Evolutionary conservation across 352 stramenopile genomes (phyloP), one percentile per base, ranked within the genome.

Genomic region (Phytophthora tubulina): DNA sequence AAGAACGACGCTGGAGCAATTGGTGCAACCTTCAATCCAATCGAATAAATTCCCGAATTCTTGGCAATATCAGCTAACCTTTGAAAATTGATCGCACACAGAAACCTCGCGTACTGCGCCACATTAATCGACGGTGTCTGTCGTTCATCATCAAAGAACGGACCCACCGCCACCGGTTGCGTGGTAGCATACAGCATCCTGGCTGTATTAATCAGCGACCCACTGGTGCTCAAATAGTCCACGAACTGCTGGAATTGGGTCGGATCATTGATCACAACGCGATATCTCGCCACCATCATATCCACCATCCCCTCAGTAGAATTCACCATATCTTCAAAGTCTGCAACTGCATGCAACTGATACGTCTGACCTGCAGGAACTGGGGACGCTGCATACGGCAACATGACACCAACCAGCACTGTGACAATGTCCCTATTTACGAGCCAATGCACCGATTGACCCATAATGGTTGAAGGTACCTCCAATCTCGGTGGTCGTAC

Each of bases 11-110:
- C 61, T 11, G 62, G 57, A 0, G 61, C 55, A 7, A 73, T 73
- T 0, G 72, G 72, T 3, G 46, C 56, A 9, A 79, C 44, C 21
- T 73, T 57, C n/a, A 79, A 55, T 9, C 55, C 60, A 10, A 78
- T 72, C 5, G 71, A 69, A 30, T 63, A 76, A 0, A 39, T 14
- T 1, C 67, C 63, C 0, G 58, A 54, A 38, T 35, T 52, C 13
- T 68, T 72, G 14, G 46, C 56, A n/a, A 76, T 45, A 2, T 64
- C 67, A 6, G 55, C 42, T 14, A 79, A 69, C n/a, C 58, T 36
- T 52, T 79, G 72, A 27, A 79, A 72, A 35, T 66, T 79, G 39
- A 76, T 69, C 6, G 72, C 72, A 10, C 72, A 79, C 27, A 79
- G 17, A 31, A 60, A 76, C 41, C 67, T 53, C 15, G 72, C 67